A percentile compares a stretch with the other conserved stretches of the same genome.
phyloP scores from a whole-genome alignment of 2,329 filamentous ascomycete genomes.

The Beauveria bassiana region DNA sequence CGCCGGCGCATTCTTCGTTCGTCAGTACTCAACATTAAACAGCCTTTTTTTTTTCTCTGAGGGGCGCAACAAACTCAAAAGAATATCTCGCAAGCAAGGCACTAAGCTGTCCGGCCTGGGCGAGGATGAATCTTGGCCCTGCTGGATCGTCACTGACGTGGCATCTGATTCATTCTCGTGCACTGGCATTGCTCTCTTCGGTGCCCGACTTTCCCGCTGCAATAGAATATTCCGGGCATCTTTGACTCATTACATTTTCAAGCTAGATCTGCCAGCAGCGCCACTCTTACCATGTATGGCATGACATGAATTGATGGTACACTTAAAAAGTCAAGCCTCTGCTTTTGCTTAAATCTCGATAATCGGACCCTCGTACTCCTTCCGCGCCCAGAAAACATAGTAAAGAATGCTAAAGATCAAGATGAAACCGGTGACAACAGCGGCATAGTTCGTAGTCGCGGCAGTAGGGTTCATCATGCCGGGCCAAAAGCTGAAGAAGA shows the following conservation, averaged over 20 bases:
- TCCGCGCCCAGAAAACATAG: slow-evolving; percentile 34
- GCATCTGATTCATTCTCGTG: background rate
- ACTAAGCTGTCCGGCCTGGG: background rate
- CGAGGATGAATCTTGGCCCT: background rate
- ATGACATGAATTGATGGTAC: background rate
- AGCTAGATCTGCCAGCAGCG: background rate
- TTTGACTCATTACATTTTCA: background rate
- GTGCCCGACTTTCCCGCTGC: slow-evolving; percentile 7
- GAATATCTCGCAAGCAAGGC: slow-evolving; percentile 5
- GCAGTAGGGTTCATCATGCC: background rate
- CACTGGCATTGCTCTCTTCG: slow-evolving; percentile 2
- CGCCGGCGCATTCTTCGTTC: background rate
- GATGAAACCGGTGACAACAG: slow-evolving; percentile 6
- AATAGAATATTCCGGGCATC: background rate
- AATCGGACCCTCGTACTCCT: slow-evolving; percentile 39
- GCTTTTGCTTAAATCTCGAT: slow-evolving; percentile 15
- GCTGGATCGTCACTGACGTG: slow-evolving; percentile 1
- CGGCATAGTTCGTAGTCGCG: background rate
- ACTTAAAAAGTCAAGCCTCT: background rate
- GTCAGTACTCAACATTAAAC: background rate
- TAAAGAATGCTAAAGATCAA: slow-evolving; percentile 38
- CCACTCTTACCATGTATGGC: background rate
- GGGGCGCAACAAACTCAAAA: background rate
- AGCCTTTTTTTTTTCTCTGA: no score
- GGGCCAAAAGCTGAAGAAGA: slow-evolving; percentile 50